Base-by-base conservation (phyloP, 805 yeast genomes). In the Pichia nanzhaoensis region DNA sequence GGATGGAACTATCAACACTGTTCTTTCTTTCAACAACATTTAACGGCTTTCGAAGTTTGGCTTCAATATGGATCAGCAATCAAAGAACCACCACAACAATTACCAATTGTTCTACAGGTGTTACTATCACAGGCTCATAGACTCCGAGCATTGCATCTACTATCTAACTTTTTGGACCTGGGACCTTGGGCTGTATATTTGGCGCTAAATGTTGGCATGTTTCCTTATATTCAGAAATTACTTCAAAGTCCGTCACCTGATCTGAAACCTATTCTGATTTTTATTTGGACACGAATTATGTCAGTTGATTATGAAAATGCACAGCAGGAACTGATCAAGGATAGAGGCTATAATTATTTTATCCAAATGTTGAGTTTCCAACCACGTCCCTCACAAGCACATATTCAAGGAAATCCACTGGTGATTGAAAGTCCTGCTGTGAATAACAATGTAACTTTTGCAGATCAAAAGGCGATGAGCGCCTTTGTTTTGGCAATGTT, bases 171-270 rank as follows among this genome's bases (percentile, higher is more conserved):
- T 59, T 69, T 93, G 36, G 99, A 93, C 63, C 66, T 93, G 32
- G 99, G 99, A 0, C 96, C 99, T 0, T 88, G 96, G 95, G 98
- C 99, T 0, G 98, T 93, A 0, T 86, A 89, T 55, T 68, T 90
- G 27, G 95, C 97, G 0, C 67, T 93, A 28, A 86, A 96, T 7
- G 90, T 93, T 52, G 98, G 98, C 19, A 91, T 93, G 27, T 93
- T 91, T 64, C 98, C 98, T 0, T 93, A 93, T 59, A 95, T 93
- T 28, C 69, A 91, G 44, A 88, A 90, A 55, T 71, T 93, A 19
- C 67, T 93, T 30, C 98, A 91, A 60, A 82, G 95, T 48, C 98
- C 98, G 0, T 96, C 98, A 0, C 95, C 87, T 22, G 98, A 93
- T 57, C 70, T 93, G 48, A 89, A 89, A 56, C 98, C 98, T 0